Evolutionary conservation across 768 basidiomycete genomes (phyloP).

Genomic region (Rhizopogon sp.): DNA sequence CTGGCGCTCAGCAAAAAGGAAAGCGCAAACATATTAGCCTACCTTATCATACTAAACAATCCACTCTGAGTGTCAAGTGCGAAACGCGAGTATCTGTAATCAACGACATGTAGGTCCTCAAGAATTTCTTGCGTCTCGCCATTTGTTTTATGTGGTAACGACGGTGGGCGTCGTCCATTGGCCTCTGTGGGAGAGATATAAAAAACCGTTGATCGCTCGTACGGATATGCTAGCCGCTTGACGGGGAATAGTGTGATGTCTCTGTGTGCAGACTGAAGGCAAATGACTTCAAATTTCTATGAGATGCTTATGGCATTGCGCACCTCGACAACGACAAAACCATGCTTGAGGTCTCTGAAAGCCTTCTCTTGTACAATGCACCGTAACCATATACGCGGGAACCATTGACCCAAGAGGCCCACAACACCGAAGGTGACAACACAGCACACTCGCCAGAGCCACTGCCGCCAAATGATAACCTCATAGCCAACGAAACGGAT

Average conservation of each 20-base stretch:
- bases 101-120: constrained; percentile 59
- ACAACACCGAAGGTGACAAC: constrained; percentile 66
- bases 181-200: constrained; percentile 31
- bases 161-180: constrained; percentile 19
- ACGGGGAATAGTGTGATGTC: constrained; percentile 77
- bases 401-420: constrained; percentile 86
- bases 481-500: constrained; percentile 87
- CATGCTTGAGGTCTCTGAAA: constrained; percentile 64
- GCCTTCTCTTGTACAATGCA: constrained; percentile 82
- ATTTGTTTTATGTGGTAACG: constrained; percentile 26
- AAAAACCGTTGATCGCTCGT: constrained; percentile 79
- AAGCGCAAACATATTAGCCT: constrained; percentile 12
- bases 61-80: constrained; percentile 82
- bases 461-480: constrained; percentile 52
- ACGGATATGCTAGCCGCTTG: constrained; percentile 64
- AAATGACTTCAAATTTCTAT: background rate
- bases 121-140: constrained; percentile 34
- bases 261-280: constrained; percentile 70
- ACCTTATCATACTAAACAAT: constrained; percentile 80
- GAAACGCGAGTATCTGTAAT: constrained; percentile 92
- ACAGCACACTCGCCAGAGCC: constrained; percentile 70
- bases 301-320: constrained; percentile 19
- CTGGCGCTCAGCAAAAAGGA: constrained; percentile 3
- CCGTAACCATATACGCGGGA: constrained; percentile 85
- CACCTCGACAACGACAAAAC: constrained; percentile 90